A percentile compares a stretch with the other conserved stretches of the same genome.
These are phyloP conservation scores for Helminthosporium solani DNA, from an alignment of 2,329 filamentous ascomycete genomes.

Conservation along the genomic window DNA sequence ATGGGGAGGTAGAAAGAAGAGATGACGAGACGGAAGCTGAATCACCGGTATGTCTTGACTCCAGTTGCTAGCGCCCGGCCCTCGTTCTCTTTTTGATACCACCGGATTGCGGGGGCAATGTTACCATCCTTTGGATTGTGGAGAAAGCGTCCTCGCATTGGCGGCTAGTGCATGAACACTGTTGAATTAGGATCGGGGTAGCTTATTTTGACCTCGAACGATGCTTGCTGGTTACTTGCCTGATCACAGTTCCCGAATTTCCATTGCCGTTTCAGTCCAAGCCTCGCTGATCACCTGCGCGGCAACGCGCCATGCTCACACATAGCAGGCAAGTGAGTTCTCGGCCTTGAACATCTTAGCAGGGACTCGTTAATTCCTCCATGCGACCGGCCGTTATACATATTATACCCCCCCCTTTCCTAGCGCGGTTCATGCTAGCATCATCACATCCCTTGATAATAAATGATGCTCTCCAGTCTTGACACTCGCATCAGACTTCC, in stretches of 20 bases:
- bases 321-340: slow-evolving; percentile 31
- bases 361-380: slow-evolving; percentile 38
- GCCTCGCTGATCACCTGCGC: slow-evolving; percentile 37
- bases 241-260: slow-evolving; percentile 21
- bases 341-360: slow-evolving; percentile 31
- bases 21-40: slow-evolving; percentile 7
- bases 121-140: slow-evolving; percentile 28
- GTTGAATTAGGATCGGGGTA: slow-evolving; percentile 18
- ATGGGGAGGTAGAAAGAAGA: slow-evolving; percentile 15
- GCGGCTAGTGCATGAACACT: slow-evolving; percentile 12
- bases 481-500: slow-evolving; percentile 28
- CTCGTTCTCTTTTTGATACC: slow-evolving; percentile 14
- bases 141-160: slow-evolving; percentile 25
- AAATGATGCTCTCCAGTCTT: slow-evolving; percentile 35
- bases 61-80: slow-evolving; percentile 1
- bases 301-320: slow-evolving; percentile 26
- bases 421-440: slow-evolving; percentile 34
- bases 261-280: slow-evolving; percentile 30
- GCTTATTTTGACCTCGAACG: slow-evolving; percentile 25
- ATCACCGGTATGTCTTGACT: slow-evolving; percentile 14
- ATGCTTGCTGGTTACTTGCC: slow-evolving; percentile 19
- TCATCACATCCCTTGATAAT: slow-evolving; percentile 30
- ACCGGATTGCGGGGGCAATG: slow-evolving; percentile 32
- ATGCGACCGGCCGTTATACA: slow-evolving; percentile 36
- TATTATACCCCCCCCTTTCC: slow-evolving; percentile 35